A percentile compares a stretch with the other conserved stretches of the same genome.
Conservation (phyloP, 2,329 filamentous ascomycete genomes). For the Trichoderma sp. region DNA sequence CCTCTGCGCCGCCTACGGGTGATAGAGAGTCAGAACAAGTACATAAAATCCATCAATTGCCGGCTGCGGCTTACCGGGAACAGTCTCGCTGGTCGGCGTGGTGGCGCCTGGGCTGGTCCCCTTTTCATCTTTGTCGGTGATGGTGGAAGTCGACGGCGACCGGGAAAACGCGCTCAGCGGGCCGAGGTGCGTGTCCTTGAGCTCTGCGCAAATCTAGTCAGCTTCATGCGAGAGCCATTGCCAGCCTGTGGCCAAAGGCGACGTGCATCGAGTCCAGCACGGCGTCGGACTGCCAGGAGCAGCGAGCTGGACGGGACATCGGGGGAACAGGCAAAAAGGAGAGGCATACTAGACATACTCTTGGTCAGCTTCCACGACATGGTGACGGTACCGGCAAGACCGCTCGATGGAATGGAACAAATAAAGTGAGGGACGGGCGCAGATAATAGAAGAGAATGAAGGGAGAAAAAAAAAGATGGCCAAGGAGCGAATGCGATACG, state of each 20-base stretch:
- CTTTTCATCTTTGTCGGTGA: conserved; percentile 71
- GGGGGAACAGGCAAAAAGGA: conserved; percentile 10
- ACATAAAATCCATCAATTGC: neutral
- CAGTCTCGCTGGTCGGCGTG: conserved; percentile 68
- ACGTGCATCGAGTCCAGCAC: neutral
- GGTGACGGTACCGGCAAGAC: conserved; percentile 34
- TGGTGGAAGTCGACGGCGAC: conserved; percentile 89
- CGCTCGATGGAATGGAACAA: neutral
- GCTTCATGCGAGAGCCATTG: conserved; percentile 9
- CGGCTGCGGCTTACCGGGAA: conserved; percentile 66
- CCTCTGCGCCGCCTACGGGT: conserved; percentile 76
- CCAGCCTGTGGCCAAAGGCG: neutral
- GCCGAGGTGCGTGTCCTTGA: conserved; percentile 96
- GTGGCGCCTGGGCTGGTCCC: conserved; percentile 56
- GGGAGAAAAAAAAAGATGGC: neutral
- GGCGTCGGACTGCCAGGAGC: neutral
- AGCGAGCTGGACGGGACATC: neutral
- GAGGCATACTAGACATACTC: conserved; percentile 52
- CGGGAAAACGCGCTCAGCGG: conserved; percentile 89
- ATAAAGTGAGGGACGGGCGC: conserved; percentile 13
- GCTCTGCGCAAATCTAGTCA: conserved; percentile 52
- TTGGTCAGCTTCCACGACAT: conserved; percentile 65
- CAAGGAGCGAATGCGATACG: conserved; percentile 17
- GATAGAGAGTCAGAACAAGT: conserved; percentile 8
- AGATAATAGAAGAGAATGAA: conserved; percentile 25